phyloP scores from a whole-genome alignment of 768 basidiomycete species.

The Kwoniella europaea region DNA sequence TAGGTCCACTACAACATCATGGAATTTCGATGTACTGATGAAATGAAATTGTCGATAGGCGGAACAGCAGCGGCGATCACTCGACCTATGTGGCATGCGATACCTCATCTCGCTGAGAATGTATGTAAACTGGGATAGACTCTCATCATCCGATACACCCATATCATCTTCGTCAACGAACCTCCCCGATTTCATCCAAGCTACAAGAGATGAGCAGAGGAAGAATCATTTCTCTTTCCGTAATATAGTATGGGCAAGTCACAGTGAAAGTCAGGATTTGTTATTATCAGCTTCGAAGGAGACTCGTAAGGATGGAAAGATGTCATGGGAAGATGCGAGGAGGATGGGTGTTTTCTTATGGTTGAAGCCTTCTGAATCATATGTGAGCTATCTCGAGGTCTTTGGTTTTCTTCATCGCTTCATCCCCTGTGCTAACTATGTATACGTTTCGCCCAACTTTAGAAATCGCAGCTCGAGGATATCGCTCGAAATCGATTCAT shows the following conservation, averaged over 20 bases:
- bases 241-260: conserved; percentile 96
- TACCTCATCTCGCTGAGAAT: conserved; percentile 92
- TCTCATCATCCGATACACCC: conserved; percentile 60
- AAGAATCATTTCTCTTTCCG: conserved; percentile 61
- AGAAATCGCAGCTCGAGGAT: conserved; percentile 70
- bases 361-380: conserved; percentile 75
- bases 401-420: background rate
- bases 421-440: background rate
- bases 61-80: conserved; percentile 84
- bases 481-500: conserved; percentile 94
- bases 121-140: conserved; percentile 80
- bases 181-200: background rate
- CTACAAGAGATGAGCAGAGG: conserved; percentile 8
- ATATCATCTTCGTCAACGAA: background rate
- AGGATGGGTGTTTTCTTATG: conserved; percentile 86
- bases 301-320: conserved; percentile 75
- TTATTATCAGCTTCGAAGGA: conserved; percentile 71
- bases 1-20: conserved; percentile 51
- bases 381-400: conserved; percentile 65
- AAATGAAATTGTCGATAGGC: conserved; percentile 63
- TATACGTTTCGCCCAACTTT: background rate
- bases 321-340: conserved; percentile 87
- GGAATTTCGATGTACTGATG: background rate
- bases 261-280: conserved; percentile 90
- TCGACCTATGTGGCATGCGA: conserved; percentile 89